Evolutionary conservation across 805 yeast genomes (phyloP).

Genomic region (Metschnikowia chrysomelidarum): DNA sequence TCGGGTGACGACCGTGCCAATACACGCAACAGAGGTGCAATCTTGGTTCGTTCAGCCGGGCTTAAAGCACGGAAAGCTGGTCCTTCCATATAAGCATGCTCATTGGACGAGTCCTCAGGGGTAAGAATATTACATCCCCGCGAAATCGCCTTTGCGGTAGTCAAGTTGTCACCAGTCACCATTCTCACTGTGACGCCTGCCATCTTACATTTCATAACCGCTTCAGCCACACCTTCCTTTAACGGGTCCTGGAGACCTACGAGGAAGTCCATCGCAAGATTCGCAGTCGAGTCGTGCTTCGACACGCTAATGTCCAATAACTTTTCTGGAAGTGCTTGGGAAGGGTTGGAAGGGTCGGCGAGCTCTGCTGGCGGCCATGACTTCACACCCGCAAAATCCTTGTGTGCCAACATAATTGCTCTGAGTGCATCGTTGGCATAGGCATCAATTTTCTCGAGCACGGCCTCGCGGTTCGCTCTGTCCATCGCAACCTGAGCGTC

Average conservation of each 20-base stretch:
- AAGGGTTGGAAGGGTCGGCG: slow-evolving; percentile 27
- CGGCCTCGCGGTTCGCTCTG: slow-evolving; percentile 27
- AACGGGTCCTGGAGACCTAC: slow-evolving; percentile 96
- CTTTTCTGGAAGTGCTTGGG: slow-evolving; percentile 42
- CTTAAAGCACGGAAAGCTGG: slow-evolving; percentile 76
- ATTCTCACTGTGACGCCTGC: slow-evolving; percentile 96
- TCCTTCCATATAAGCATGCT: slow-evolving; percentile 82
- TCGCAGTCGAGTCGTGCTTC: slow-evolving; percentile 23
- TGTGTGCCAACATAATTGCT: slow-evolving; percentile 85
- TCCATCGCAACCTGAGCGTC: slow-evolving; percentile 29
- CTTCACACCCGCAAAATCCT: slow-evolving; percentile 50
- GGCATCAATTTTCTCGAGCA: slow-evolving; percentile 37
- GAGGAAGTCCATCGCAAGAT: slow-evolving; percentile 46
- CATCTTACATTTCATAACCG: slow-evolving; percentile 77
- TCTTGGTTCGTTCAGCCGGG: slow-evolving; percentile 49
- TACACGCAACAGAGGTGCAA: slow-evolving; percentile 77
- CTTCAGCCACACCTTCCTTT: slow-evolving; percentile 84
- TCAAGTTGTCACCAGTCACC: slow-evolving; percentile 96
- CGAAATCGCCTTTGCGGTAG: slow-evolving; percentile 92
- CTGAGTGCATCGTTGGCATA: slow-evolving; percentile 81
- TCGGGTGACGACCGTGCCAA: slow-evolving; percentile 95
- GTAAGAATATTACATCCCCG: slow-evolving; percentile 75
- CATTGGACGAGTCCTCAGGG: slow-evolving; percentile 50
- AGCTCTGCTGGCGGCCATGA: slow-evolving; percentile 70
- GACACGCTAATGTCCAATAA: slow-evolving; percentile 26